These are phyloP conservation scores for Lyophyllum semitale DNA, from an alignment of 768 basidiomycete genomes.

Conservation along the genomic window DNA sequence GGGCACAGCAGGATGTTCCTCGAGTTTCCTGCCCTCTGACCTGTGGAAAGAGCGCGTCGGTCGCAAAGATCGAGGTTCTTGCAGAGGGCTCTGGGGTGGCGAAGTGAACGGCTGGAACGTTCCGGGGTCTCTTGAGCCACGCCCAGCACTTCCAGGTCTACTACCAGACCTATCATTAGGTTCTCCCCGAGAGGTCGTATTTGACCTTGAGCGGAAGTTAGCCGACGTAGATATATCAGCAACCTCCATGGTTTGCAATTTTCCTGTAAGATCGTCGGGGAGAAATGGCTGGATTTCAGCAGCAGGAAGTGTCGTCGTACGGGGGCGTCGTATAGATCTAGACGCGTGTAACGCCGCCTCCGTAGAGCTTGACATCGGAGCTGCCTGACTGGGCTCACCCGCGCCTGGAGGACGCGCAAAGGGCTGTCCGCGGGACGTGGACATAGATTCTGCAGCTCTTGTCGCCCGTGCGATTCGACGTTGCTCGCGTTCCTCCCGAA, in stretches of 20 bases:
- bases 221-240: conserved; percentile 21
- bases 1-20: conserved; percentile 32
- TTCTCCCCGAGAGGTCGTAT: conserved; percentile 7
- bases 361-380: conserved; percentile 31
- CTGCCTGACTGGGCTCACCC: conserved; percentile 14
- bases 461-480: conserved; percentile 50
- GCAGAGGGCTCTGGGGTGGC: conserved; percentile 4
- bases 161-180: conserved; percentile 1
- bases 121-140: conserved; percentile 9
- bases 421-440: conserved; percentile 26
- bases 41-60: conserved; percentile 66
- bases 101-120: conserved; percentile 8
- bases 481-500: conserved; percentile 66
- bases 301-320: conserved; percentile 47
- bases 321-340: conserved; percentile 34
- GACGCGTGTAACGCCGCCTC: conserved; percentile 40
- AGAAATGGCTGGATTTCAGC: conserved; percentile 43
- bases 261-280: conserved; percentile 59
- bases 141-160: conserved; percentile 19
- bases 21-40: conserved; percentile 34
- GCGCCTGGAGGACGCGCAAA: conserved; percentile 41
- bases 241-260: conserved; percentile 54
- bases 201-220: conserved; percentile 6
- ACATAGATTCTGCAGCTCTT: conserved; percentile 22
- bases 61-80: conserved; percentile 35